phyloP scores from a whole-genome alignment of 2,329 filamentous ascomycete species.

The Fusarium algeriense region DNA sequence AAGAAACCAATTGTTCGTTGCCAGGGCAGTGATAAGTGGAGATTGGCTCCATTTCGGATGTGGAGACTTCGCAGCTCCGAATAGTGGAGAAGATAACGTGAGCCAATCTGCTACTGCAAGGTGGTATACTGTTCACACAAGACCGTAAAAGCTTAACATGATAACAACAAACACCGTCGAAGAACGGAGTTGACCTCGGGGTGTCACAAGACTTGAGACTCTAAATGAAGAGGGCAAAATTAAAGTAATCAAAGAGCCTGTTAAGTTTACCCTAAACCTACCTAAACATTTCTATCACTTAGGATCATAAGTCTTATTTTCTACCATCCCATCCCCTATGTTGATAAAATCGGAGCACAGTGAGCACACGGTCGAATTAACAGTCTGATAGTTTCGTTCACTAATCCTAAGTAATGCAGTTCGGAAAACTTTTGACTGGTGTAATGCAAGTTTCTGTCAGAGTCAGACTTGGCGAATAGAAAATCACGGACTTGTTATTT shows the following conservation, averaged over 20 bases:
- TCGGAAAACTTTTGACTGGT: neutral
- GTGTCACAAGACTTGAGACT: too few relatives aligned
- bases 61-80: neutral
- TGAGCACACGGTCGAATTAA: neutral
- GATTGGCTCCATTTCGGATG: neutral
- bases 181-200: neutral
- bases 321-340: too few relatives aligned
- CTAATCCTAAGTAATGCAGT: neutral
- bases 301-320: too few relatives aligned
- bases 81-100: conserved; percentile 6
- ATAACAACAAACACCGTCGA: neutral
- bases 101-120: conserved; percentile 6
- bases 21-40: conserved; percentile 18
- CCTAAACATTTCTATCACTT: too few relatives aligned
- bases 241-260: too few relatives aligned
- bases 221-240: too few relatives aligned
- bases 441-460: neutral
- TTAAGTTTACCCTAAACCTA: too few relatives aligned
- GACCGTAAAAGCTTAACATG: neutral
- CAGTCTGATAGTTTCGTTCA: neutral
- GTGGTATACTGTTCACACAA: neutral
- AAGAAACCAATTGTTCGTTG: conserved; percentile 16
- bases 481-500: neutral
- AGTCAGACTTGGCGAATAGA: neutral
- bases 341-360: neutral